Percentiles rank a stretch among this genome's conserved stretches.
Evolutionary conservation across 1,139 yeast species (phyloP).

Genomic region (Sporopachydermia cereana): DNA sequence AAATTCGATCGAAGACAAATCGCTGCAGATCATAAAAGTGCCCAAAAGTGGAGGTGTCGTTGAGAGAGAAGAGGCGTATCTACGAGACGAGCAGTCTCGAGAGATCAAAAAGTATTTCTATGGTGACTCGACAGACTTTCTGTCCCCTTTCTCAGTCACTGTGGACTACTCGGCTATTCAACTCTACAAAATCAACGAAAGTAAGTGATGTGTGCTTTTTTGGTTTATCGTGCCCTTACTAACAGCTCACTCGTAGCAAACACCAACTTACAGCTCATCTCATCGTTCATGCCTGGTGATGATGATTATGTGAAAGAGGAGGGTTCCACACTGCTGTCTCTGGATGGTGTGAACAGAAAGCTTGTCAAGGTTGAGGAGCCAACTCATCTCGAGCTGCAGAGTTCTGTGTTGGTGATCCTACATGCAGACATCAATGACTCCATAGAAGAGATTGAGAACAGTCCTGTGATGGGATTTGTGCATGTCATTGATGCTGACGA

Average conservation of each 20-base stretch:
- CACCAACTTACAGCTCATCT: not conserved
- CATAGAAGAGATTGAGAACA: slow-evolving; percentile 37
- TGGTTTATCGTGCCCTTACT: slow-evolving; percentile 1
- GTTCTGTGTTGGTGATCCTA: slow-evolving; percentile 62
- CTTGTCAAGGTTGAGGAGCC: not conserved
- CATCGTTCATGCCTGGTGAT: slow-evolving; percentile 5
- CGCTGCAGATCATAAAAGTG: slow-evolving; percentile 38
- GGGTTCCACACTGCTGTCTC: not conserved
- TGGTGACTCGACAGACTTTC: slow-evolving; percentile 53
- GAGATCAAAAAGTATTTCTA: slow-evolving; percentile 82
- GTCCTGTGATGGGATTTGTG: slow-evolving; percentile 58
- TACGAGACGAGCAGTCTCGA: slow-evolving; percentile 61
- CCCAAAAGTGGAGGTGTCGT: slow-evolving; percentile 67
- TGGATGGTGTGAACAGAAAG: not conserved
- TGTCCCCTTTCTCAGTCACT: slow-evolving; percentile 68
- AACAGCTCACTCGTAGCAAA: not conserved
- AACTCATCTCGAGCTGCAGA: slow-evolving; percentile 35
- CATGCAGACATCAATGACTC: slow-evolving; percentile 47
- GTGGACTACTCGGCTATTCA: slow-evolving; percentile 37
- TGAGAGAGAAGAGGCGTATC: slow-evolving; percentile 58
- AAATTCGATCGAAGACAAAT: slow-evolving; percentile 24
- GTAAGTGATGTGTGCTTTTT: slow-evolving; percentile 10
- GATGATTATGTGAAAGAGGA: slow-evolving; percentile 5
- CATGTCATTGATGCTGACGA: slow-evolving; percentile 55
- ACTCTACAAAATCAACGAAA: slow-evolving; percentile 38